These are phyloP conservation scores for Waltiozyma sp. DNA, from an alignment of 1,139 yeast species.

Conservation along the genomic window DNA sequence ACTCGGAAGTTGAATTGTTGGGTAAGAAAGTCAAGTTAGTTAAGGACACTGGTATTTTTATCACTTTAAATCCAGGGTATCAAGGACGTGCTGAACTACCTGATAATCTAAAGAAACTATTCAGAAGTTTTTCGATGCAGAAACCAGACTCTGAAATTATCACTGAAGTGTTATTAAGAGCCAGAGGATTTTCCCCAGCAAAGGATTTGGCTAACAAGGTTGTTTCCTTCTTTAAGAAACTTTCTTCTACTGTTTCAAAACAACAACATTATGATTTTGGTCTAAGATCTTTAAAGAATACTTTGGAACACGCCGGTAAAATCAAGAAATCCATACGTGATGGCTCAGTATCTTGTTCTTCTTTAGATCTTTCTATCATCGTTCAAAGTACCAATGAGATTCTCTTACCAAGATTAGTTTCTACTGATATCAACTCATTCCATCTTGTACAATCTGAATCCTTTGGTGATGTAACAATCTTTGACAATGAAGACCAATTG, in stretches of 20 bases:
- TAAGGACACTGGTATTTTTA: slow-evolving; percentile 60
- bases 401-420: slow-evolving; percentile 53
- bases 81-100: slow-evolving; percentile 78
- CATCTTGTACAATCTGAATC: slow-evolving; percentile 19
- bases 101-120: slow-evolving; percentile 72
- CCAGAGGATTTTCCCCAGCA: slow-evolving; percentile 60
- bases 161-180: slow-evolving; percentile 57
- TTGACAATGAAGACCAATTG: slow-evolving; percentile 13
- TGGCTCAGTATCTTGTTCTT: neutral
- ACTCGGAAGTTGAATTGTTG: slow-evolving; percentile 33
- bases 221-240: slow-evolving; percentile 43
- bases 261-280: slow-evolving; percentile 91
- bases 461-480: slow-evolving; percentile 20
- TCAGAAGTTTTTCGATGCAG: slow-evolving; percentile 66
- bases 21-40: slow-evolving; percentile 35
- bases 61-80: slow-evolving; percentile 89
- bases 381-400: slow-evolving; percentile 47
- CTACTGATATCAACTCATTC: slow-evolving; percentile 36
- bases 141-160: slow-evolving; percentile 63
- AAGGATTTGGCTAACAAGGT: slow-evolving; percentile 34
- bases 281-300: slow-evolving; percentile 63
- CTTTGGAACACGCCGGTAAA: slow-evolving; percentile 48
- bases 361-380: slow-evolving; percentile 22
- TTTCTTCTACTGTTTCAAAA: slow-evolving; percentile 29
- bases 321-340: slow-evolving; percentile 24